These are phyloP conservation scores for Amaranthus tricolor DNA, from an alignment of 179 eudicot species.

Conservation along the genomic window DNA sequence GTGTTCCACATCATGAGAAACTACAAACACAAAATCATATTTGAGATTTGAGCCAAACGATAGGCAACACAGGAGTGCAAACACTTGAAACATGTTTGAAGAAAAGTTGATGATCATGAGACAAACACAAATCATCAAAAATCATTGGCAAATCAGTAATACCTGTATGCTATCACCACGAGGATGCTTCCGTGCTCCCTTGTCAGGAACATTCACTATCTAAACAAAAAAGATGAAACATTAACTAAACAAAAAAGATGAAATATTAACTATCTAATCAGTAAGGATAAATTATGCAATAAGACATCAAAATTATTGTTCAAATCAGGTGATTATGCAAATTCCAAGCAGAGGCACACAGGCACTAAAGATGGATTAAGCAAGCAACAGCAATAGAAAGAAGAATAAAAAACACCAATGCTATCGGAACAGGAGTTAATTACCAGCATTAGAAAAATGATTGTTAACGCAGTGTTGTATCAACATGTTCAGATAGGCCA, in stretches of 20 bases:
- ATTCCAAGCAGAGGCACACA: background rate
- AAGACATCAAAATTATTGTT: background rate
- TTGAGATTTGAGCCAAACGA: background rate
- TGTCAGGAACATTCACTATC: slow-evolving; percentile 93
- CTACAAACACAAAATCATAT: background rate
- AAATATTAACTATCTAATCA: background rate
- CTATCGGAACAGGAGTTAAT: background rate
- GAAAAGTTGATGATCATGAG: background rate
- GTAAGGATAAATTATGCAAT: too few species aligned
- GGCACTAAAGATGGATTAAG: background rate
- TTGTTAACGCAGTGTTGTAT: background rate
- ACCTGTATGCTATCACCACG: slow-evolving; percentile 97
- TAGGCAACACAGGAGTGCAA: background rate
- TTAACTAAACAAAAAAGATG: background rate
- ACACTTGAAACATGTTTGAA: background rate
- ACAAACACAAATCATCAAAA: background rate
- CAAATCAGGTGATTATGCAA: background rate
- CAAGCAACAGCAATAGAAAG: background rate
- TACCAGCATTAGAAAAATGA: background rate
- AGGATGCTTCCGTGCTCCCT: slow-evolving; percentile 94
- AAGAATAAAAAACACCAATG: background rate
- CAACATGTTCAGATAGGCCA: background rate
- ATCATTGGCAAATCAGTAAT: background rate
- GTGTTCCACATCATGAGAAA: background rate
- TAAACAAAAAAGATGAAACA: slow-evolving; percentile 24